Base-by-base conservation (phyloP, 495 filamentous ascomycete species). In the Ramalina intermedia region DNA sequence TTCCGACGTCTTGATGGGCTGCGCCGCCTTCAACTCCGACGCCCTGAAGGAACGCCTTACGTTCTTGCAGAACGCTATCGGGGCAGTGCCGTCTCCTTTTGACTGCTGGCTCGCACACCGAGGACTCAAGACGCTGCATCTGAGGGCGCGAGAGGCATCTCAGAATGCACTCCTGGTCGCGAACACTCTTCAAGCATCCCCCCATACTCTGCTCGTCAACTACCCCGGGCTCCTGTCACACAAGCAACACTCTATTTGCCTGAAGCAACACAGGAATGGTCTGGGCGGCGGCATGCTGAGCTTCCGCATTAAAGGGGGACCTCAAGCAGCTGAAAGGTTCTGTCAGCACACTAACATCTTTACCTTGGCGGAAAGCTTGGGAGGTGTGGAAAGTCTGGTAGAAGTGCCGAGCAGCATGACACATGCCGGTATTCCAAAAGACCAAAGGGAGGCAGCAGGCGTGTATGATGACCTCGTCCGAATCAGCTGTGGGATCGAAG, bases 61-160 rank as follows among this genome's bases (percentile, higher is more conserved):
- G 24, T 99, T 96, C 74, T 79, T 99, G 17, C 91, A 96, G 61
- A 99, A 99, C 66, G 91, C 91, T 48, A 93, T 96, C 55, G 91
- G 91, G 46, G 91, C 90, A 43, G 82, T 96, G 1, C 91, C 91
- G 6, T 90, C 86, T 1, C 71, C 91, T 17, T 99, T 99, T 60
- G 91, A 99, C 72, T 89, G 80, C 69, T 99, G 90, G 90, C 85
- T 99, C 49, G 93, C 91, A n/a, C 93, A 99, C 68, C 81, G 91
- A 55, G 91, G 91, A 52, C 74, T 94, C 48, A 99, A 99, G 72
- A 99, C 91, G 6, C 78, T 99, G 27, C 91, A 99, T 67, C 72
- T 99, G 29, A 85, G 91, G 46, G 91, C 85, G 4, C 76, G 81
- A 41, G 85, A 93, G 62, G 85, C 93, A 4, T 81, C 75, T 48